Base-by-base conservation (phyloP, 805 yeast genomes). In the Cyberlindnera americana region DNA sequence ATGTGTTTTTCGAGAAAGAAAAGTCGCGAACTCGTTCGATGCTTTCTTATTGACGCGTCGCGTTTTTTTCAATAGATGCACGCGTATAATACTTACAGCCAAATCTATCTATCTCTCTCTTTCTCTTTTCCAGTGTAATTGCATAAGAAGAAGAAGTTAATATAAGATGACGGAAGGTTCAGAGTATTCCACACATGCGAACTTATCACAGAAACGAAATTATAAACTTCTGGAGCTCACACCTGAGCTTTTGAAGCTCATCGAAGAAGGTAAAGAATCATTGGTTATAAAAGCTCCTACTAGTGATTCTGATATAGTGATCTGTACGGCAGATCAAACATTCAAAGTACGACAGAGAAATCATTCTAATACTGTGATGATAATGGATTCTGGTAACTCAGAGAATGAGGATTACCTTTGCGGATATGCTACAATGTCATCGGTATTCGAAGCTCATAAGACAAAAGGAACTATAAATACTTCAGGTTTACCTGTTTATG, bases 351-450 rank as follows among this genome's bases (percentile, higher is more conserved):
- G 87, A 37, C 90, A 83, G 53, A 81, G 84, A 66, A 86, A 87
- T 56, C 97, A 91, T 59, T 84, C 96, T 7, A 89, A 91, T 59
- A 75, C 91, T 5, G 80, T 85, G n/a, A 57, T 88, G 49, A 45
- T 89, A 17, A 56, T 77, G 56, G 59, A 59, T 18, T 34, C 41
- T 0, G 48, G 42, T 11, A 58, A 52, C 6, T 56, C 61, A 1
- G 53, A 33, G 13, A n/a, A 19, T 14, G 38, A 66, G 1, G 46
- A 48, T 12, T 37, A 38, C 59, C 12, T 60, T 18, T 40, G 67
- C 59, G 61, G 69, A 40, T 52, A 61, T 50, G 40, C 62, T 12
- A 49, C 52, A 5, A 65, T 70, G 32, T 50, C 55, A 5, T 56
- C 58, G 4, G 68, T 66, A 25, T 62, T 65, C 28, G 78, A 72